Base-by-base conservation (phyloP, 306 rosid genomes). In the Dicorynia guianensis region DNA sequence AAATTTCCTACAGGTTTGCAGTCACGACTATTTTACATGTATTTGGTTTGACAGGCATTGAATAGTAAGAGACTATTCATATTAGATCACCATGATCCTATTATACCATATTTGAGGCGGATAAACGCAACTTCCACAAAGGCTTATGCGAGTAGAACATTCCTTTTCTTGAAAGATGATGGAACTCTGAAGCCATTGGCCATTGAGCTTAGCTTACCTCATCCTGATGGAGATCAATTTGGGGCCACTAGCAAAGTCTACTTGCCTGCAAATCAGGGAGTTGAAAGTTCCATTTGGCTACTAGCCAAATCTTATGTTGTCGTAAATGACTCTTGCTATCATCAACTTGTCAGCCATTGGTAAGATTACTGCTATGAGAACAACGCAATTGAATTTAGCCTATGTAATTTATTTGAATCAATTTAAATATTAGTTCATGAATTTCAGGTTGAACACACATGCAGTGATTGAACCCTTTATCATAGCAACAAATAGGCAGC, bases 321-420 rank as follows among this genome's bases (percentile, higher is more conserved):
- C 2, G 96, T 90, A 0, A 87, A 89, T 67, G 95, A 93, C 71
- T 81, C 96, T 0, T 83, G 98, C 67, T 63, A 46, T 60, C 97
- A 91, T 82, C 93, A 91, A 67, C 93, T 91, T 48, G 73, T 91
- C 40, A 89, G 93, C 54, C 95, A 86, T 48, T 89, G 93, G 93
- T 90, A 88, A 5, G 64, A 72, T 11, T 38, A 17, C 46, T 53
- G 6, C 49, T n/a, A 54, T n/a, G 18, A 76, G 8, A 71, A 18
- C 40, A 64, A 0, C 43, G 20, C 2, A 47, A 0, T 54, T 18
- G 4, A 34, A 34, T 8, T 44, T 69, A 55, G 35, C 25, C 46
- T 62, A 2, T 63, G 13, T 67, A n/a, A n/a, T 25, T 42, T 4
- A 6, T 63, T 18, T 55, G 15, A 12, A 54, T 59, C 36, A 5